phyloP scores from a whole-genome alignment of 352 stramenopile genomes.

The Peronosclerospora sorghi region DNA sequence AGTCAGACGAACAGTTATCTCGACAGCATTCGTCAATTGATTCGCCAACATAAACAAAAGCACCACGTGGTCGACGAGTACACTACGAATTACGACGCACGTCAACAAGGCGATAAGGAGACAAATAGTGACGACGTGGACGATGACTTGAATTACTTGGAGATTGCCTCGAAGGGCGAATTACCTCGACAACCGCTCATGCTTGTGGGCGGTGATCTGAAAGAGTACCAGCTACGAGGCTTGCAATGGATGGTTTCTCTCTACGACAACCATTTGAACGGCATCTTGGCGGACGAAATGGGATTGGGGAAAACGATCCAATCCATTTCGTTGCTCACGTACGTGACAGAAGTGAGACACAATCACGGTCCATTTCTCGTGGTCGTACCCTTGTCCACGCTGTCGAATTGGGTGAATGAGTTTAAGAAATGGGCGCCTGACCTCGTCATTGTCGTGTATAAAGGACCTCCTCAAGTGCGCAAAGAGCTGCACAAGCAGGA shows the following conservation, averaged over 20 bases:
- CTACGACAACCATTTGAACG: constrained; percentile 97
- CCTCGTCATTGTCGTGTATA: constrained; percentile 97
- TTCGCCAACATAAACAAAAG: constrained; percentile 85
- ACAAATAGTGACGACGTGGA: constrained; percentile 31
- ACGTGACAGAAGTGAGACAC: constrained; percentile 76
- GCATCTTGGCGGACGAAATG: constrained; percentile 97
- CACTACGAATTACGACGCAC: constrained; percentile 24
- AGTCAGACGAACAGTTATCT: constrained; percentile 95
- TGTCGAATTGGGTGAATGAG: constrained; percentile 93
- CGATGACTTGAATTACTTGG: constrained; percentile 78
- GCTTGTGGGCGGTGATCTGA: constrained; percentile 93
- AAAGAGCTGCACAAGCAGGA: constrained; percentile 75
- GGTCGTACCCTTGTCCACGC: constrained; percentile 91
- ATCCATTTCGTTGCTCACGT: constrained; percentile 77
- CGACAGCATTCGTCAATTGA: constrained; percentile 89
- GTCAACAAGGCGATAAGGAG: constrained; percentile 18
- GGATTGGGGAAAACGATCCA: constrained; percentile 85
- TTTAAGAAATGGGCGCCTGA: constrained; percentile 91
- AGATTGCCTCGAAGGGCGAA: constrained; percentile 76
- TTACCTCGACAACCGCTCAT: constrained; percentile 88
- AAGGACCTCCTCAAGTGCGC: constrained; percentile 62
- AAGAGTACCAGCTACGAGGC: constrained; percentile 97
- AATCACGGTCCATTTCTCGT: constrained; percentile 95
- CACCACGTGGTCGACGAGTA: constrained; percentile 52
- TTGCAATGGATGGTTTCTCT: constrained; percentile 99